Percentiles rank a stretch among this genome's conserved stretches.
Evolutionary conservation across 495 filamentous ascomycete genomes (phyloP).

Genomic region (Trichoderma reesei): DNA sequence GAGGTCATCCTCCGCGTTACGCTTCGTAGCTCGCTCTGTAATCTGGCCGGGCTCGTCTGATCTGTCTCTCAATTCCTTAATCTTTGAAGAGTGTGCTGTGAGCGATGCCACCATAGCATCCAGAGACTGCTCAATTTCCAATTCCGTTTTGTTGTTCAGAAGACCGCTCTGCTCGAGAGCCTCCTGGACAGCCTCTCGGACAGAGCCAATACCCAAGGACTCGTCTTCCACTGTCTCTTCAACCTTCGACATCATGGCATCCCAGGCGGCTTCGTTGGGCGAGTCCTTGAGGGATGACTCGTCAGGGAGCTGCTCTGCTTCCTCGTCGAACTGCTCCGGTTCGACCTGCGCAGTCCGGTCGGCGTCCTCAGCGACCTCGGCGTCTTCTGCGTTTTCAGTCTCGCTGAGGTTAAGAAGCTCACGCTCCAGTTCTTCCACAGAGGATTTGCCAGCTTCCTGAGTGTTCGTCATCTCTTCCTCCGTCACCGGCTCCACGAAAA

Average conservation of each 20-base stretch:
- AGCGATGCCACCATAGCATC: conserved; percentile 32
- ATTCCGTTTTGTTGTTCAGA: conserved; percentile 23
- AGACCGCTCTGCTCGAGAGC: conserved; percentile 35
- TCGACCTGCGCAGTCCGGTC: conserved; percentile 7
- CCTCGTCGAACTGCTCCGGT: conserved; percentile 12
- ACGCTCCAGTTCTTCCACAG: conserved; percentile 59
- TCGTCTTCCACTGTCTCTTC: conserved; percentile 46
- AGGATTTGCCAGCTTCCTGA: conserved; percentile 52
- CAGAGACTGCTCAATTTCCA: conserved; percentile 28
- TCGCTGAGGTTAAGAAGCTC: conserved; percentile 43
- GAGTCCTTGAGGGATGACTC: background rate
- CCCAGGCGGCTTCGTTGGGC: conserved; percentile 32
- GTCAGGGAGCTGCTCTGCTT: background rate
- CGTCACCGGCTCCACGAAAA: conserved; percentile 78
- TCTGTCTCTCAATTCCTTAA: conserved; percentile 7
- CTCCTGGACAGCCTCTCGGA: conserved; percentile 35
- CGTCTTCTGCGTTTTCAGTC: conserved; percentile 16
- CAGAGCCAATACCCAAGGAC: conserved; percentile 33
- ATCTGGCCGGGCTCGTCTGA: conserved; percentile 4
- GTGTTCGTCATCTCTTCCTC: conserved; percentile 61
- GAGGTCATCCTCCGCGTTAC: background rate
- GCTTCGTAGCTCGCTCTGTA: conserved; percentile 12
- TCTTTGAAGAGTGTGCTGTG: conserved; percentile 15
- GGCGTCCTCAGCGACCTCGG: conserved; percentile 16
- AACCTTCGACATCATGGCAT: conserved; percentile 43